phyloP scores from a whole-genome alignment of 345 rosid species.

The Ceriops tagal region DNA sequence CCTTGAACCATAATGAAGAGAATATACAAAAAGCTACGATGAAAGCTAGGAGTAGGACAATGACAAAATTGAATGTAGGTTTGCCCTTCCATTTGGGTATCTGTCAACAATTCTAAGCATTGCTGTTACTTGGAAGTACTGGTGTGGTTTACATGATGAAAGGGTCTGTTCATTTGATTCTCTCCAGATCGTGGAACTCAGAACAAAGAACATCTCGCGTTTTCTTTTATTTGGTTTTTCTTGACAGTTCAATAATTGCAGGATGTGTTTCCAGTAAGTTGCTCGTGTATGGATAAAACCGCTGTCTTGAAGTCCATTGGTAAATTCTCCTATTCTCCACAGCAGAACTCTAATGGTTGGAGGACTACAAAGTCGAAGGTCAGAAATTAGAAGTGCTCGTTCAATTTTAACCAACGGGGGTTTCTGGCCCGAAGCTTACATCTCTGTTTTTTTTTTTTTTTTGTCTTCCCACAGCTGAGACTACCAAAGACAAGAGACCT shows the following conservation, averaged over 20 bases:
- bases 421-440: constrained; percentile 7
- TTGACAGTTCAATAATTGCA: too few species aligned
- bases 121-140: too few species aligned
- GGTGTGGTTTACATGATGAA: too few species aligned
- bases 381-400: constrained; percentile 1
- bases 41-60: too few species aligned
- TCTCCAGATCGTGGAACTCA: too few species aligned
- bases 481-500: constrained; percentile 44
- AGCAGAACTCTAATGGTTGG: constrained; percentile 59
- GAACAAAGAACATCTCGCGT: too few species aligned
- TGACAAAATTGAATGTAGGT: too few species aligned
- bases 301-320: constrained; percentile 46
- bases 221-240: too few species aligned
- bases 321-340: constrained; percentile 54
- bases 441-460: background rate
- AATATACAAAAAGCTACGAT: background rate
- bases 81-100: too few species aligned
- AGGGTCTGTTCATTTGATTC: too few species aligned
- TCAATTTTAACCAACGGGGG: background rate
- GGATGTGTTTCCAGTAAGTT: too few species aligned
- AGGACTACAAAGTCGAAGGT: constrained; percentile 84
- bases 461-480: constrained; percentile 42
- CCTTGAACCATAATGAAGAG: background rate
- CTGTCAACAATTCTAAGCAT: too few species aligned
- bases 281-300: constrained; percentile 28